Evolutionary conservation across 2,329 filamentous ascomycete species (phyloP), one percentile per base, ranked within the genome.

Genomic region (Neonectria hederae): DNA sequence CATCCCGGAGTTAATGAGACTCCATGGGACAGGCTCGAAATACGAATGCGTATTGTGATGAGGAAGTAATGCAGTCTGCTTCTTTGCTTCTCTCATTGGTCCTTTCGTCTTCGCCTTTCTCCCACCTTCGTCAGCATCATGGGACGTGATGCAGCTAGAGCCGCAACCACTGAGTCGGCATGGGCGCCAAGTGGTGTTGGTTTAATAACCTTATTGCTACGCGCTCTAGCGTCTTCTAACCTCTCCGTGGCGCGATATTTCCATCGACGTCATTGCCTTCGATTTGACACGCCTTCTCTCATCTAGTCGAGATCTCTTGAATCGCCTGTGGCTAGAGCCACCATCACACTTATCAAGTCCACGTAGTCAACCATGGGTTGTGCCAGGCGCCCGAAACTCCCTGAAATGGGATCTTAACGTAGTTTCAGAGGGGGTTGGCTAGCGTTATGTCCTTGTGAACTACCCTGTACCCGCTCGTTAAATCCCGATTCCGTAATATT

Each of bases 121-220:
- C 24, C n/a, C 26, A 32, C 46, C 24, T 26, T 49, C 35, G 5
- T 52, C 45, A n/a, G 32, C 38, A 43, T 28, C 14, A 24, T 30
- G 24, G 46, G 51, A 43, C 46, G 45, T 21, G 38, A 19, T 21
- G 38, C 17, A 19, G 9, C 48, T 11, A 32, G 40, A 21, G 35
- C 42, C 30, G 21, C 42, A 48, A 26, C 17, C 30, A 42, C 19
- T 38, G 51, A 52, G 53, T 61, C 53, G 63, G 59, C 59, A 45
- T 43, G 21, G 35, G 38, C 30, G 54, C 63, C 64, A 65, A 54
- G 22, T 30, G 49, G 42, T 40, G 42, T 40, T 53, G 51, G 21
- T 22, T 43, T 43, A 46, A 69, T 71, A 72, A 72, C 64, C 63
- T 71, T 72, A 72, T 68, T 68, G 17, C 7, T 30, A 60, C 42